Conservation (phyloP, 495 filamentous ascomycete genomes). For the Staphylotrichum longicolle region DNA sequence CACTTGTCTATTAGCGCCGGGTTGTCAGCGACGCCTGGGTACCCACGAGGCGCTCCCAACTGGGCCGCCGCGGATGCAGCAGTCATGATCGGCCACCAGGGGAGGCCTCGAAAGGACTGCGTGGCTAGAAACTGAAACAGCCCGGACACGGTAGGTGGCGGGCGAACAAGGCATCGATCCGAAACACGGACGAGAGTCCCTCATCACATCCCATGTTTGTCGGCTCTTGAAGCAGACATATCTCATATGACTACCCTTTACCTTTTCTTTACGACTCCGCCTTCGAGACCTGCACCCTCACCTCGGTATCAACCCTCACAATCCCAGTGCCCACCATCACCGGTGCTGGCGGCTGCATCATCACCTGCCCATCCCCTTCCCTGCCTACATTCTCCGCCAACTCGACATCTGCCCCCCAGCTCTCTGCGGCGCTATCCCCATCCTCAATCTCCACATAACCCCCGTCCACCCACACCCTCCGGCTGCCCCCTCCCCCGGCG, state of each 20-base stretch:
- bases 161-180: no score
- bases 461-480: slow-evolving; percentile 15
- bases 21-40: slow-evolving; percentile 3
- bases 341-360: not conserved
- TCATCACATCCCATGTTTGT: no score
- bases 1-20: not conserved
- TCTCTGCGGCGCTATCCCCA: not conserved
- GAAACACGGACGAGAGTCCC: no score
- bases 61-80: no score
- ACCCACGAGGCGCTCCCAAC: no score
- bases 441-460: slow-evolving; percentile 31
- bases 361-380: not conserved
- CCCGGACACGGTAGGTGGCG: no score
- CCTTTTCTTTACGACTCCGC: not conserved
- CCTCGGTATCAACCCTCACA: slow-evolving; percentile 19
- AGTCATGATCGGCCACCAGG: no score
- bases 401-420: slow-evolving; percentile 26
- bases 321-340: not conserved
- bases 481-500: slow-evolving; percentile 3
- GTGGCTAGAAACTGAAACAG: no score
- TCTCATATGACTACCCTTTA: no score
- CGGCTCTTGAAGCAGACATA: no score
- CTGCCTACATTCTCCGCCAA: slow-evolving; percentile 18
- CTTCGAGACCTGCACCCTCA: slow-evolving; percentile 7
- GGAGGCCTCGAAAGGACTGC: no score